phyloP scores from a whole-genome alignment of 2,329 filamentous ascomycete species.

The Fusarium duplospermum region DNA sequence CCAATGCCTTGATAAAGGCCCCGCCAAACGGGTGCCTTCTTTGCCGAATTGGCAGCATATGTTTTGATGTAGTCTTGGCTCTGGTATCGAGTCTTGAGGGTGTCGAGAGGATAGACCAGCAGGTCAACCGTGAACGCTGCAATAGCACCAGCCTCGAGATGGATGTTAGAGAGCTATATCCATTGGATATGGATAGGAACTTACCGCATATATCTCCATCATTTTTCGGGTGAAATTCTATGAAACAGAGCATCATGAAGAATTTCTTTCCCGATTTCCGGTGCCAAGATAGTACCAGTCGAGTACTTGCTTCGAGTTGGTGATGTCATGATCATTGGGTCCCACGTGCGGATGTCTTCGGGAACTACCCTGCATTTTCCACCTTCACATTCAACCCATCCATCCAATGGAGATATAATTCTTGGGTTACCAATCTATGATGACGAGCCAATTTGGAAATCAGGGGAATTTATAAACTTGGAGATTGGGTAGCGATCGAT shows the following conservation, averaged over 20 bases:
- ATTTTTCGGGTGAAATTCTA: not conserved
- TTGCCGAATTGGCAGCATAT: conserved; percentile 68
- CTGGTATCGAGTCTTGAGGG: conserved; percentile 87
- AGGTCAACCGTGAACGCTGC: conserved; percentile 90
- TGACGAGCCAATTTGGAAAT: not conserved
- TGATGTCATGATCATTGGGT: conserved; percentile 35
- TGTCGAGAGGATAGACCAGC: conserved; percentile 88
- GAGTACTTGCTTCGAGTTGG: conserved; percentile 1
- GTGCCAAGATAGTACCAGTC: not conserved
- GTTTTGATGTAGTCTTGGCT: conserved; percentile 78
- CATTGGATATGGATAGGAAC: not conserved
- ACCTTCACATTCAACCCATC: not conserved
- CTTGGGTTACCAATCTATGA: not conserved
- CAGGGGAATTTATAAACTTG: not conserved
- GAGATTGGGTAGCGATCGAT: not conserved
- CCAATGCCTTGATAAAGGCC: conserved; percentile 90
- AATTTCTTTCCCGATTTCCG: not conserved
- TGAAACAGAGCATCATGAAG: not conserved
- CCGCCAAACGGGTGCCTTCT: conserved; percentile 67
- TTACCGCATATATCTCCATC: conserved; percentile 50
- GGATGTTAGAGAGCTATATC: conserved; percentile 6
- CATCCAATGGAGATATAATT: not conserved
- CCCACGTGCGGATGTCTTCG: not conserved
- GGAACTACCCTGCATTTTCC: conserved; percentile 28
- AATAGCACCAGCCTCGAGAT: conserved; percentile 78